phyloP scores from a whole-genome alignment of 345 rosid genomes.

The Eucalyptus cloeziana region DNA sequence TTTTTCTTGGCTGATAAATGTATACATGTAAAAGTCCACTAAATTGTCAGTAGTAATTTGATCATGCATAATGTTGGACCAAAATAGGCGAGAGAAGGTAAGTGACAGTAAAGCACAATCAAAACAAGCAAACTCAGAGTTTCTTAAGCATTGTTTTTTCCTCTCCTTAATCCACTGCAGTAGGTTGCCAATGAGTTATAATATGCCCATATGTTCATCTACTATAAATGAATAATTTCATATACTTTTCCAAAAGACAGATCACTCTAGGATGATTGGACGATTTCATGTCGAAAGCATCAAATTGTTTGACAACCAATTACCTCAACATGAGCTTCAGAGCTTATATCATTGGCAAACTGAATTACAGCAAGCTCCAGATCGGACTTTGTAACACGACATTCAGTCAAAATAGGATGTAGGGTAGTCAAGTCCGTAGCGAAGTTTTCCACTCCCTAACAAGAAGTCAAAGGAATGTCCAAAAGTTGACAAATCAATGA shows the following conservation, averaged over 20 bases:
- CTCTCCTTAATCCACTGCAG: background rate
- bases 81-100: background rate
- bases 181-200: background rate
- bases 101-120: background rate
- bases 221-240: background rate
- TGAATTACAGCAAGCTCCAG: constrained; percentile 79
- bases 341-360: constrained; percentile 93
- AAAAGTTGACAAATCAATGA: background rate
- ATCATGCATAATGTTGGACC: background rate
- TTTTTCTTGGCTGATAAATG: background rate
- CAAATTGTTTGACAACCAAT: background rate
- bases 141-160: background rate
- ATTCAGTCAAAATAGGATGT: constrained; percentile 91
- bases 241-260: background rate
- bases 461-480: background rate
- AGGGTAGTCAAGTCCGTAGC: constrained; percentile 54
- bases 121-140: background rate
- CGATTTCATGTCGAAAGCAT: background rate
- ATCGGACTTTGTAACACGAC: constrained; percentile 76
- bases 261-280: background rate
- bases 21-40: background rate
- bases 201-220: background rate
- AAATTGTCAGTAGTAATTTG: background rate
- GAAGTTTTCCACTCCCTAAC: constrained; percentile 63
- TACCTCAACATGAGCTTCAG: constrained; percentile 96